Evolutionary conservation across 345 rosid species (phyloP).

Genomic region (Carallia brachiata): DNA sequence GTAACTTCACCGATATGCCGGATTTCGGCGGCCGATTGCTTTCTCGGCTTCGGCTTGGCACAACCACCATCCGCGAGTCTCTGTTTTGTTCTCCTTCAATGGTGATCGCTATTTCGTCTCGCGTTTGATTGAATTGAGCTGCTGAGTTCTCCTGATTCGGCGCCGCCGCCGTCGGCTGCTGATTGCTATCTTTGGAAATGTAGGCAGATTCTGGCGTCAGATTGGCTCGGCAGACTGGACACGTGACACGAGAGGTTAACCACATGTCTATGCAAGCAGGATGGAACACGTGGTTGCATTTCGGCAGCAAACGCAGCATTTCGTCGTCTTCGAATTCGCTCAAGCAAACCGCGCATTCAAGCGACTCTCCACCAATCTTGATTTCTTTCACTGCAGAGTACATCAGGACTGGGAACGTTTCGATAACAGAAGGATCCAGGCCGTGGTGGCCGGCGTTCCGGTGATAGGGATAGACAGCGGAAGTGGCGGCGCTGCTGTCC

Average conservation of each 20-base stretch:
- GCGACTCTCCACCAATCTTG: not conserved
- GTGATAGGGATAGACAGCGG: not conserved
- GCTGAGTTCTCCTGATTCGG: not conserved
- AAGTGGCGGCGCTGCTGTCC: not conserved
- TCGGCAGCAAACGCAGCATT: constrained; percentile 2
- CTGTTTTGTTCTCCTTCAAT: not conserved
- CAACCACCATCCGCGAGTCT: not conserved
- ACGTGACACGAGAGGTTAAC: not conserved
- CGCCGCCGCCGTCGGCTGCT: not conserved
- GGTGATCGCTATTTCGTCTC: not conserved
- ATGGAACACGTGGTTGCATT: constrained; percentile 13
- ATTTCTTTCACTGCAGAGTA: not conserved
- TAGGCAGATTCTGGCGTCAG: not conserved
- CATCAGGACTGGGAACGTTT: constrained; percentile 1
- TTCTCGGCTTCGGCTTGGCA: too few species aligned
- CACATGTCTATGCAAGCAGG: constrained; percentile 3
- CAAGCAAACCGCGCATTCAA: constrained; percentile 4
- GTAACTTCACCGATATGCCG: not conserved
- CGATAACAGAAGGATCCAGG: not conserved
- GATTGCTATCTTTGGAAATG: not conserved
- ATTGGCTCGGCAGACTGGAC: not conserved
- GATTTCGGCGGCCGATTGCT: not conserved
- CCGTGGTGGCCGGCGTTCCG: not conserved
- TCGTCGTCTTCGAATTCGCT: constrained; percentile 2
- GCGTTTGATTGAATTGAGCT: not conserved